Base-by-base conservation (phyloP, 768 basidiomycete genomes). In the Lentinula guzmanii region DNA sequence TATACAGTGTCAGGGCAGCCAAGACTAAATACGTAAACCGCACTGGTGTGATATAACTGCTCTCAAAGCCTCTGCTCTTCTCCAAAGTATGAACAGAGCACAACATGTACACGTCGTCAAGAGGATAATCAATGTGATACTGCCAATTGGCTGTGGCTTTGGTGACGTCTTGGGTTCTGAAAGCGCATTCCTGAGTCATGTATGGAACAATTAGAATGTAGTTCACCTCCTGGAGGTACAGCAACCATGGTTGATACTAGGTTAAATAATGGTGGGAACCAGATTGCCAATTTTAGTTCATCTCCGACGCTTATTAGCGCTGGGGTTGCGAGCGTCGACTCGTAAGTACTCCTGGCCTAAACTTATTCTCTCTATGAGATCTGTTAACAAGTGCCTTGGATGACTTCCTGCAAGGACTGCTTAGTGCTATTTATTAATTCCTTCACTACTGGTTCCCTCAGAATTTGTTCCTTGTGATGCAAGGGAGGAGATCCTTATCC, bases 131-230 rank as follows among this genome's bases (percentile, higher is more conserved):
- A 85, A 57, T 21, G 80, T 73, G 63, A 79, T 74, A 65, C 79
- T 83, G 16, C 86, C 86, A 57, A 88, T 75, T 15, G 88, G 88
- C 63, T 89, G 79, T 9, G 86, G 86, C 66, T 84, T 86, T 9
- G 79, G 82, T 9, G 82, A 79, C 48, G 76, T 75, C 34, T 78
- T 78, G n/a, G 87, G 85, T 68, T 83, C 87, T 89, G 67, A 16
- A 57, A 28, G n/a, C 16, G 15, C 9, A 18, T 28, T 11, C 13
- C 42, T 42, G 59, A 16, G 61, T 41, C 54, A 21, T 11, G 42
- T 13, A 28, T 41, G 21, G 18, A 31, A 13, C 15, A 39, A 4
- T 4, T 34, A 56, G 28, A 34, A 31, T 37, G 18, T 1, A 18
- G 53, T 9, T 42, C 11, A 57, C 61, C 61, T 62, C 61, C 61